Evolutionary conservation across 768 basidiomycete genomes (phyloP), one percentile per base, ranked within the genome.

Genomic region (Baorangia bicolor): DNA sequence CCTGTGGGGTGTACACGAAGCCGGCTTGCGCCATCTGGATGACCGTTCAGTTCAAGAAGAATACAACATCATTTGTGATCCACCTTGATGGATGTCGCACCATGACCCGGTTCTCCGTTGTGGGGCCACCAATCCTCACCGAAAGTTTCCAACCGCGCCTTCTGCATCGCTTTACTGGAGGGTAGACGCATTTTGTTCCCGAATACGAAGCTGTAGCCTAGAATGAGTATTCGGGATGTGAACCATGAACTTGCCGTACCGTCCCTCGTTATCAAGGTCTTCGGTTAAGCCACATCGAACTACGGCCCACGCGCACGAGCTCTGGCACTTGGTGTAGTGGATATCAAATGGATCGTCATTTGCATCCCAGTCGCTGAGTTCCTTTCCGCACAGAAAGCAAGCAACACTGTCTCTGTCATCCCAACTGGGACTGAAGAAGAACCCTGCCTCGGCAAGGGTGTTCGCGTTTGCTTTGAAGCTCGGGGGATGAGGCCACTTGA

Each of bases 341-440:
- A 96, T 87, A 38, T 83, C 78, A 61, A 90, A 88, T 1, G 95
- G 94, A 72, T 95, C 90, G 63, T 98, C 94, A 1, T 83, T 75
- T 42, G 77, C 78, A 44, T 89, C 89, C 95, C 95, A 98, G 20
- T 88, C 90, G 51, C 84, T 83, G 10, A 98, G 78, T 57, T 87
- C 78, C 63, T 94, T 91, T 42, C 78, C 79, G 74, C 95, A 98
- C 60, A 88, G 74, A 69, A 87, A 97, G 70, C 95, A 98, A 5
- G 81, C 78, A 21, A 90, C 93, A 62, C 83, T 86, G 72, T 94
- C 92, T 16, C 75, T 76, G 56, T 87, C 85, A 23, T 84, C 81
- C 55, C 76, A 74, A 59, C 81, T 82, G 0, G 92, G 92, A 58
- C 78, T 78, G 73, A 80, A 94, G 77, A 84, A 95, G 75, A 96